Base-by-base conservation (phyloP, 441 rosid species). In the Monsonia emarginata region DNA sequence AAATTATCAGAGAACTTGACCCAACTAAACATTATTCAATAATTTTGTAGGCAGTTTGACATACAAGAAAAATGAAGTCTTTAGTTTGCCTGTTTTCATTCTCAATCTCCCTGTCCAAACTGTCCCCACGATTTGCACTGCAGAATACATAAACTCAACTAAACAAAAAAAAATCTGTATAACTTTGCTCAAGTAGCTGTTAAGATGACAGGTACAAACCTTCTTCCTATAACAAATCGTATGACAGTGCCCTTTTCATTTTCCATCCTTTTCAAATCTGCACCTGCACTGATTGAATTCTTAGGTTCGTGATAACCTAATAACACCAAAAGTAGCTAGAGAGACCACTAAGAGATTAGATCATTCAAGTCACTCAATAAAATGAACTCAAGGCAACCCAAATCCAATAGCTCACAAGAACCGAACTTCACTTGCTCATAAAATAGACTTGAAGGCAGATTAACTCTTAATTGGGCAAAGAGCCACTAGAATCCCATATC, bases 11-110 rank as follows among this genome's bases (percentile, higher is more conserved):
- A 27, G 54, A n/a, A 26, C 44, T 42, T 32, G 69, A 52, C 4
- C 14, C 40, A 4, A 58, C 30, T 42, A 30, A 64, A 21, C 21
- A 64, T 6, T 56, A 31, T 63, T 64, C 71, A 69, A 26, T 68
- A 57, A 69, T 54, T 72, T 13, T 61, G 54, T 28, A 63, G 50
- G 36, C 25, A 61, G 50, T 34, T 34, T 59, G 79, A 72, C 95
- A 61, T 84, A 91, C 99, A 69, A 94, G 90, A 75, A 89, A 57
- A 48, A 89, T 75, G 77, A 91, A 84, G 84, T 94, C 97, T 69
- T 83, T 78, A 9, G 77, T 83, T 80, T 80, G 94, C 78, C 75
- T 75, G 74, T 86, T 85, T 82, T 94, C 99, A 31, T 72, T 50
- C 25, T 94, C 97, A 61, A 91, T 86, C 73, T 71, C 81, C 79